Conservation (phyloP, 2,329 filamentous ascomycete genomes). For the Aspergillus sp. region DNA sequence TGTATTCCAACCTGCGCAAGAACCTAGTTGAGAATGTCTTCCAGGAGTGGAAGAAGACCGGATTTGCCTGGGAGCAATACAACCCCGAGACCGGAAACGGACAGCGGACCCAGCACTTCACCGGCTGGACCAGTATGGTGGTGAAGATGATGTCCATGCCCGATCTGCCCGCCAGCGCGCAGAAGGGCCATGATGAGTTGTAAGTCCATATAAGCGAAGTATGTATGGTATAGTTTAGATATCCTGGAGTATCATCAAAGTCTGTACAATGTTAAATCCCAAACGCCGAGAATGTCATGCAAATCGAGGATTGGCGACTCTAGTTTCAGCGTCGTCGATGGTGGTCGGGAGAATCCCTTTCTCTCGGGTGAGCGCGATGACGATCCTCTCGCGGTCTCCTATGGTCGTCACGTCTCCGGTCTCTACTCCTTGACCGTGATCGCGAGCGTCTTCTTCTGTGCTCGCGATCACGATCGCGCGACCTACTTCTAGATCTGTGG, state of each 20-base stretch:
- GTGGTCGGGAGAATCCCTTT: slow-evolving; percentile 27
- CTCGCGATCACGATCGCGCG: slow-evolving; percentile 28
- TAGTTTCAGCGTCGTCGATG: slow-evolving; percentile 28
- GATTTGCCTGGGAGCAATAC: slow-evolving; percentile 99
- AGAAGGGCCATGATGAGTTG: slow-evolving; percentile 52
- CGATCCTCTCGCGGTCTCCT: slow-evolving; percentile 30
- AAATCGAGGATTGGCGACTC: background rate
- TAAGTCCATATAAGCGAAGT: slow-evolving; percentile 29
- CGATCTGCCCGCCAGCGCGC: slow-evolving; percentile 53
- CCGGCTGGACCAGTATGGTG: slow-evolving; percentile 97
- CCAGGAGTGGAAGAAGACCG: slow-evolving; percentile 82
- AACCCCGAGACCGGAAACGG: slow-evolving; percentile 88
- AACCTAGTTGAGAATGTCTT: slow-evolving; percentile 91
- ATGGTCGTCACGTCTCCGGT: slow-evolving; percentile 28
- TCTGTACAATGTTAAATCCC: slow-evolving; percentile 15
- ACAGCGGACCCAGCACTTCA: slow-evolving; percentile 97
- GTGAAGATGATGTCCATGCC: slow-evolving; percentile 98
- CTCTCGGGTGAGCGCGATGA: slow-evolving; percentile 29
- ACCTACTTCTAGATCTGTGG: slow-evolving; percentile 34
- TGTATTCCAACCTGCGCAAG: slow-evolving; percentile 75
- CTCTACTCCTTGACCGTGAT: slow-evolving; percentile 34
- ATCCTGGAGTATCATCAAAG: slow-evolving; percentile 8
- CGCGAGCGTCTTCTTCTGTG: slow-evolving; percentile 27
- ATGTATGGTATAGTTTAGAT: slow-evolving; percentile 17
- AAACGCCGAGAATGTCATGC: slow-evolving; percentile 20